Evolutionary conservation across 2,329 filamentous ascomycete genomes (phyloP), one percentile per base, ranked within the genome.

Genomic region (Chaetomium strumarium): DNA sequence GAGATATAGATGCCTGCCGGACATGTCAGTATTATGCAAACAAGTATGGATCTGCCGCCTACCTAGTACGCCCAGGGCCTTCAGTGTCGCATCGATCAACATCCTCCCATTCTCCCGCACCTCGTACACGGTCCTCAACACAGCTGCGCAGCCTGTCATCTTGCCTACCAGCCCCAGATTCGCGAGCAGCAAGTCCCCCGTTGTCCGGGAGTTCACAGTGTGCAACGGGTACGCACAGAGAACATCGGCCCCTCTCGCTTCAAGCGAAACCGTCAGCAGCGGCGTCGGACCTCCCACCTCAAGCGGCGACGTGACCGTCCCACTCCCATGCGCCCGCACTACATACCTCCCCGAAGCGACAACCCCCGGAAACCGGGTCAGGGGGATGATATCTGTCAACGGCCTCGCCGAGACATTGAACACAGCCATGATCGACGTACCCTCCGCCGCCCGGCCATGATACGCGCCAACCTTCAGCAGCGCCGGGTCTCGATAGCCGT

Each of bases 121-220:
- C 33, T 77, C 77, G 41, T 84, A 77, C 29, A 79, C 75, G n/a
- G 74, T 84, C 36, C 74, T 76, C 1, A 85, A 72, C 8, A 96
- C 77, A 0, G 90, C 90, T 1, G 89, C 90, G 1, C 85, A 83
- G 0, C 90, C 92, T 0, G 90, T 90, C 88, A 97, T 95, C 68
- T 96, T 96, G 2, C 80, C 86, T 3, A 95, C 59, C 2, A 97
- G 73, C 0, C 92, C 92, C 1, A 97, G 68, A 16, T 86, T 83
- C 0, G 88, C 83, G 1, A 91, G 74, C 40, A 70, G 71, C 0
- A 85, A 71, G 17, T 66, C 57, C 36, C 72, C 63, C 41, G 64
- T 64, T 1, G 62, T 63, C 42, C 72, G 66, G n/a, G 70, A 72
- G 1, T 71, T 67, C 58, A 92, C 83, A 0, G 73, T 67, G 1